A percentile compares a stretch with the other conserved stretches of the same genome.
These are phyloP conservation scores for Serendipita indica DNA, from an alignment of 768 basidiomycete genomes.

Conservation along the genomic window DNA sequence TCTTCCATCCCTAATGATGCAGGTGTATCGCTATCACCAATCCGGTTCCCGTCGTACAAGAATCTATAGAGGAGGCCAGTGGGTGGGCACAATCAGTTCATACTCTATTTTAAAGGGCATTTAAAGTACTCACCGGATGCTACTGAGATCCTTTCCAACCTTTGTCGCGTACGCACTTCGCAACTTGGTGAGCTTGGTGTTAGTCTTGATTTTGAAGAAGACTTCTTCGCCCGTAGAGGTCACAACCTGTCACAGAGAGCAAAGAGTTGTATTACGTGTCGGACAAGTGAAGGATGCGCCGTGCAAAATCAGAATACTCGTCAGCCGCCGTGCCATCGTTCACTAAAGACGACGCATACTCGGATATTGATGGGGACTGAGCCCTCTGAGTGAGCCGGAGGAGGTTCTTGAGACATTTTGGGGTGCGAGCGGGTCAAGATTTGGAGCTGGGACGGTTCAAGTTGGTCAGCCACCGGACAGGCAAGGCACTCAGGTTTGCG, in stretches of 20 bases:
- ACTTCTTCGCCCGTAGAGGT: conserved; percentile 71
- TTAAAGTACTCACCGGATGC: conserved; percentile 56
- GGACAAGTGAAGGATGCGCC: too few relatives aligned
- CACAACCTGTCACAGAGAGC: conserved; percentile 40
- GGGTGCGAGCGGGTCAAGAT: conserved; percentile 10
- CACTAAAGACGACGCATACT: conserved; percentile 28
- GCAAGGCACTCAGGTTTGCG: too few relatives aligned
- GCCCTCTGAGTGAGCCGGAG: conserved; percentile 39
- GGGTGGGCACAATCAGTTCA: not conserved
- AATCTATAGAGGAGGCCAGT: conserved; percentile 37
- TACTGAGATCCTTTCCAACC: conserved; percentile 75
- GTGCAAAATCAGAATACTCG: conserved; percentile 2
- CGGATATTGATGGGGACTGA: conserved; percentile 62
- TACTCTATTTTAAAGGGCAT: not conserved
- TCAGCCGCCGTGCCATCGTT: conserved; percentile 4
- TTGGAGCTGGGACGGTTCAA: not conserved
- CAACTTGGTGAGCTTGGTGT: conserved; percentile 81
- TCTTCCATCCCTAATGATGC: conserved; percentile 76
- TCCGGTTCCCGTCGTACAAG: conserved; percentile 77
- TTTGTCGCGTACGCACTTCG: conserved; percentile 86
- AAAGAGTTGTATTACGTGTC: too few relatives aligned
- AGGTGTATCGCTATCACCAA: conserved; percentile 83
- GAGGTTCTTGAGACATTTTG: conserved; percentile 25
- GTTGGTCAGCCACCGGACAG: too few relatives aligned
- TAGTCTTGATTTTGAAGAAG: conserved; percentile 94